Evolutionary conservation across 352 stramenopile species (phyloP).

Genomic region (Peronospora farinosa): DNA sequence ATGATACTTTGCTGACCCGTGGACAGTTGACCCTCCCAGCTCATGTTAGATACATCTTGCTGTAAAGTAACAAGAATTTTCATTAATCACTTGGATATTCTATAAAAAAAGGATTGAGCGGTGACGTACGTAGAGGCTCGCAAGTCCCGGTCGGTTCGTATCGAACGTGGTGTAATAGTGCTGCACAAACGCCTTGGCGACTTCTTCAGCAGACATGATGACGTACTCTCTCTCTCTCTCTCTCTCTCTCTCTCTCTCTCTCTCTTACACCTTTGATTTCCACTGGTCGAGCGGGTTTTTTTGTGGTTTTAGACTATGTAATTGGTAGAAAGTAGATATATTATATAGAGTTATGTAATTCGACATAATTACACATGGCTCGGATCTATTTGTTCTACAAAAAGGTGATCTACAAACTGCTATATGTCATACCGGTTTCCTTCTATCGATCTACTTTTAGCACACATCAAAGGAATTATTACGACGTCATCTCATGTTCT

Average conservation of each 20-base stretch:
- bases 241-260: not conserved
- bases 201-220: constrained; percentile 78
- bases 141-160: constrained; percentile 64
- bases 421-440: no score
- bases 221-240: not conserved
- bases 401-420: no score
- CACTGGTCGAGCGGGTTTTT: not conserved
- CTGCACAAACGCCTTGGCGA: constrained; percentile 81
- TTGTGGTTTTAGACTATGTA: constrained; percentile 10
- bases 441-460: no score
- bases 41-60: constrained; percentile 75
- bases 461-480: no score
- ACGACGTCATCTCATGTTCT: constrained; percentile 22
- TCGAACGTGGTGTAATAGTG: constrained; percentile 87
- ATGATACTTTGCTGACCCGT: constrained; percentile 84
- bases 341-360: constrained; percentile 8
- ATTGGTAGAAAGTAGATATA: constrained; percentile 25
- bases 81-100: not conserved
- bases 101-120: not conserved
- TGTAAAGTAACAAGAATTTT: constrained; percentile 14
- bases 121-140: constrained; percentile 71
- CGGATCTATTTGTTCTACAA: no score
- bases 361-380: constrained; percentile 23
- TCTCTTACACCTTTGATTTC: no score
- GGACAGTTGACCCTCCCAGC: constrained; percentile 64